Evolutionary conservation across 805 yeast species (phyloP), one percentile per base, ranked within the genome.

Genomic region (Lachancea fermentati): DNA sequence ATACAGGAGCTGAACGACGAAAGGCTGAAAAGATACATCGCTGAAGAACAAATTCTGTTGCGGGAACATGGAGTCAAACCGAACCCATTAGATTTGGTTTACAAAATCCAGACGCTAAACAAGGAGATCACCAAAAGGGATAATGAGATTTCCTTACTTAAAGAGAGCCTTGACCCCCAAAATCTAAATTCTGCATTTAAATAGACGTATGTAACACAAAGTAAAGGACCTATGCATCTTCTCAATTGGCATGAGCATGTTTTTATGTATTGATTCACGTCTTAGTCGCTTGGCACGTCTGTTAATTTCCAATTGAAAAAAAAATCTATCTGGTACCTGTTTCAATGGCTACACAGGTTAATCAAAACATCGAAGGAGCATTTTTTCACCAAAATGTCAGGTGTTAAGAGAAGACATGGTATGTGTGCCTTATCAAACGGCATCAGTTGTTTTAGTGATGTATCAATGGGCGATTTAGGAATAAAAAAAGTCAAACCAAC

Each of bases 41-140:
- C 86, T 19, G 93, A 84, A 51, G 89, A 82, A 46, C 79, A 81
- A 48, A 75, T 80, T 0, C 54, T 82, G 25, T 58, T 78, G 28
- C 56, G 69, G 45, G 84, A 79, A 46, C 66, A 73, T 48, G 76
- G 78, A 8, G 62, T 65, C 37, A 57, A 67, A 19, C 80, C 85
- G 19, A 69, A 76, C 37, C 63, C 78, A 13, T 63, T 79, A 22
- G 78, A 79, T 38, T 55, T 81, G 44, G 71, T 74, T 26, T 74
- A 75, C 49, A 78, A 77, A 43, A 75, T 78, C 44, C 70, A 78
- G 4, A 75, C 72, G 37, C 51, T 81, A 42, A 71, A 68, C 50
- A 58, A 69, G 30, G 72, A 71, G 42, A 50, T 79, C 22, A 57
- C 70, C 14, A 60, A 66, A 25, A 72, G 75, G 46, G 75, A 73